Conservation (phyloP, 2,329 filamentous ascomycete species). For the Alternaria gansuensis region DNA sequence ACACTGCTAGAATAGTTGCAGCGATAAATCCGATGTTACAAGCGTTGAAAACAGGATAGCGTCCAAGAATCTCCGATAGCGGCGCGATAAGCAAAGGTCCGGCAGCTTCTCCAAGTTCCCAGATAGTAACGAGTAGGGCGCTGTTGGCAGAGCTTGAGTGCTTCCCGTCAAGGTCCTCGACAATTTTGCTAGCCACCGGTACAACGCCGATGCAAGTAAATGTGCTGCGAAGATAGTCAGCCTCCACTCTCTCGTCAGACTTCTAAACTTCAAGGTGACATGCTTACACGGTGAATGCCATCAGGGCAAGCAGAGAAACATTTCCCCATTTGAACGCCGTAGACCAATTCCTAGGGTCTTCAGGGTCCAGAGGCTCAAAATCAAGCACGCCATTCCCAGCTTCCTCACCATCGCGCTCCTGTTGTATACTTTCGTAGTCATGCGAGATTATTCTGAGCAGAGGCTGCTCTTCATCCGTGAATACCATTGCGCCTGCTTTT, state of each 20-base stretch:
- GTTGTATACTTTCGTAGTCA: slow-evolving; percentile 25
- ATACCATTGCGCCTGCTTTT: slow-evolving; percentile 23
- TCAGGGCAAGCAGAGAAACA: slow-evolving; percentile 45
- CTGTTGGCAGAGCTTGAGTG: slow-evolving; percentile 37
- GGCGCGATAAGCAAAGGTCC: slow-evolving; percentile 49
- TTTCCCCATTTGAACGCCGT: slow-evolving; percentile 45
- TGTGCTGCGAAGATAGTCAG: slow-evolving; percentile 33
- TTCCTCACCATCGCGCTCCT: slow-evolving; percentile 23
- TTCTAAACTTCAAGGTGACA: neutral
- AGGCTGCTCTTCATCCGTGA: slow-evolving; percentile 43
- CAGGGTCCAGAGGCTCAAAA: slow-evolving; percentile 43
- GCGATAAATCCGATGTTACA: slow-evolving; percentile 59
- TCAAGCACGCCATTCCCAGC: slow-evolving; percentile 34
- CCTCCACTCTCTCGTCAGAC: neutral
- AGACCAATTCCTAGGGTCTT: slow-evolving; percentile 47
- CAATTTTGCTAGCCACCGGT: slow-evolving; percentile 45
- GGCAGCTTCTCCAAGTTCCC: slow-evolving; percentile 50
- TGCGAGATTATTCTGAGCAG: slow-evolving; percentile 37
- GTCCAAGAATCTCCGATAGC: slow-evolving; percentile 46
- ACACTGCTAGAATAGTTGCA: slow-evolving; percentile 52
- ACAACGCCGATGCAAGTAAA: slow-evolving; percentile 53
- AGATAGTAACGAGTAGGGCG: slow-evolving; percentile 49
- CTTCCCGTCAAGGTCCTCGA: slow-evolving; percentile 42
- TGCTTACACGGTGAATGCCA: slow-evolving; percentile 50
- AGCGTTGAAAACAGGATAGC: slow-evolving; percentile 46